Percentiles rank a stretch among this genome's conserved stretches.
These are phyloP conservation scores for Lactifluus hygrophoroides DNA, from an alignment of 768 basidiomycete species.

Conservation along the genomic window DNA sequence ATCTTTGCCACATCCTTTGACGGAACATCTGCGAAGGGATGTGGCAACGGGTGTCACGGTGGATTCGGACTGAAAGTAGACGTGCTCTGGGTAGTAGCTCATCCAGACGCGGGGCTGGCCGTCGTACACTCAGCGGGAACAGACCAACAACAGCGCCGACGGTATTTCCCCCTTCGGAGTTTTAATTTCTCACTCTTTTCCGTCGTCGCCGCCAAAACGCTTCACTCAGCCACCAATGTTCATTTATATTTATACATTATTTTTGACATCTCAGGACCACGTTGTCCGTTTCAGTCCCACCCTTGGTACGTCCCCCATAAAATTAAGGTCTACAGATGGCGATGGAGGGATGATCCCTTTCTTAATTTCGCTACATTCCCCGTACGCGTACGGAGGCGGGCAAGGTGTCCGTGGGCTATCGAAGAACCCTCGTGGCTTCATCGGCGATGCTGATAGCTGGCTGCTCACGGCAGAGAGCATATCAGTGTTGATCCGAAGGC, in stretches of 20 bases:
- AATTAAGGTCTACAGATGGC: neutral
- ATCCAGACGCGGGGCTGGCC: constrained; percentile 16
- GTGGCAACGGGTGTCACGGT: neutral
- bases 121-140: neutral
- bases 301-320: neutral
- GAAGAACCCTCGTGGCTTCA: neutral
- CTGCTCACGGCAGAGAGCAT: neutral
- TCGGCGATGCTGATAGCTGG: neutral
- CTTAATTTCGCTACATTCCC: neutral
- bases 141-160: constrained; percentile 7
- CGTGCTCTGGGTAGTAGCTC: constrained; percentile 22
- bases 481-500: neutral
- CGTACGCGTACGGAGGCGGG: constrained; percentile 5
- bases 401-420: neutral
- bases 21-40: constrained; percentile 29
- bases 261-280: neutral
- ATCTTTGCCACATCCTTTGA: constrained; percentile 35
- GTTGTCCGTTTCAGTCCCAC: neutral
- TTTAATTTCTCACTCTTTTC: neutral
- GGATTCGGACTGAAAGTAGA: constrained; percentile 16
- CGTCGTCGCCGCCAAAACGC: constrained; percentile 12
- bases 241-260: no score
- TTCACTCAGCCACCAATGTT: no score
- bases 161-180: constrained; percentile 16
- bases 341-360: neutral